Percentiles rank a stretch among this genome's conserved stretches.
phyloP scores from a whole-genome alignment of 73 alveolate genomes.

The Paraurostyla sp. region DNA sequence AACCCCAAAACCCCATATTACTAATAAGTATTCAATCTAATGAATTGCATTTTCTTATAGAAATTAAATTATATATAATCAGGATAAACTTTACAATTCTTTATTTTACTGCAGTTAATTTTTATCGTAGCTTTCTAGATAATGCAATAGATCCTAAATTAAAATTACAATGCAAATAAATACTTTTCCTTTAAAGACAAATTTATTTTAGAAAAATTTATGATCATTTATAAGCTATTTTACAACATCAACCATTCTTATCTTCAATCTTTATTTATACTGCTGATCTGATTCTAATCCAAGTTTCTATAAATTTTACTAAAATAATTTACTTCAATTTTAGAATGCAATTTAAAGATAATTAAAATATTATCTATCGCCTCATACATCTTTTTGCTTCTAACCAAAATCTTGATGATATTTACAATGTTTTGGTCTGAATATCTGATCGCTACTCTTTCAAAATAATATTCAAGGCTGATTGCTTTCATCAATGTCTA shows the following conservation, averaged over 20 bases:
- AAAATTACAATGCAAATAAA: background rate
- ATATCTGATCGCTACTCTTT: slow-evolving; percentile 14
- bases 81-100: too few relatives aligned
- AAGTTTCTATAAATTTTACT: background rate
- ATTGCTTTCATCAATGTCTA: slow-evolving; percentile 6
- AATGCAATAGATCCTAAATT: background rate
- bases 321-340: slow-evolving; percentile 1
- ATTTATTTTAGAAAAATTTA: slow-evolving; percentile 12
- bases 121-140: too few relatives aligned
- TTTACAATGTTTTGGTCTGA: slow-evolving; percentile 5
- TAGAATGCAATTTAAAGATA: background rate
- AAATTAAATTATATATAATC: too few relatives aligned
- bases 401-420: slow-evolving; percentile 15
- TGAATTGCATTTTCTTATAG: too few relatives aligned
- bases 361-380: slow-evolving; percentile 27
- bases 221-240: slow-evolving; percentile 29
- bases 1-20: too few relatives aligned
- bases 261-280: background rate
- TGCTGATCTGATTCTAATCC: slow-evolving; percentile 13
- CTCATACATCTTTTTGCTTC: slow-evolving; percentile 39
- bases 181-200: slow-evolving; percentile 48
- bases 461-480: slow-evolving; percentile 34
- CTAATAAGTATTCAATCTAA: too few relatives aligned
- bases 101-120: too few relatives aligned
- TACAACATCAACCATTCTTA: slow-evolving; percentile 16